Evolutionary conservation across 345 rosid species (phyloP).

Genomic region (Murraya paniculata): DNA sequence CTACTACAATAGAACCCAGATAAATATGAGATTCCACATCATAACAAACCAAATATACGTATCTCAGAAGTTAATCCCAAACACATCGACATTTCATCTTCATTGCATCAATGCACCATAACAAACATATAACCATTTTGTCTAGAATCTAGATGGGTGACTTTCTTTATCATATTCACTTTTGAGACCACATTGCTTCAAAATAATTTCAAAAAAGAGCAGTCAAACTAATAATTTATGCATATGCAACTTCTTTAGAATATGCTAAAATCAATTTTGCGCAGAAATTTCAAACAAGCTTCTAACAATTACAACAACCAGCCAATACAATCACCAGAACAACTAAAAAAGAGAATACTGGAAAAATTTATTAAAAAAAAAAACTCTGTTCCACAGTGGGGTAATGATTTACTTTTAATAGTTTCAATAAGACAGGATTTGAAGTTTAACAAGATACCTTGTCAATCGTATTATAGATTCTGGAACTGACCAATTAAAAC

Average conservation of each 20-base stretch:
- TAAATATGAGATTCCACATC: not conserved
- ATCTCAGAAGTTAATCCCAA: not conserved
- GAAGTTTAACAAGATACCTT: not conserved
- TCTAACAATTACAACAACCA: not conserved
- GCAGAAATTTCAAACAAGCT: not conserved
- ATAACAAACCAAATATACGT: not conserved
- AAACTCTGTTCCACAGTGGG: not conserved
- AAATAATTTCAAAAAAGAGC: not conserved
- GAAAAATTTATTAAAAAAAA: not conserved
- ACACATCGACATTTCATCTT: not conserved
- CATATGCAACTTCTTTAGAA: not conserved
- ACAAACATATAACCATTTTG: not conserved
- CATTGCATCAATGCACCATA: not conserved
- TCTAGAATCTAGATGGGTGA: not conserved
- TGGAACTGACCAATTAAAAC: not conserved
- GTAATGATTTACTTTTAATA: not conserved
- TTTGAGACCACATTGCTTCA: not conserved
- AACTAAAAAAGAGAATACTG: not conserved
- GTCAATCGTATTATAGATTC: not conserved
- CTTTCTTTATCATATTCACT: not conserved
- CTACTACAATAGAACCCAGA: constrained; percentile 11
- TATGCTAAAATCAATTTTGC: not conserved
- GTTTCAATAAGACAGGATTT: not conserved
- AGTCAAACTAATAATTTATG: not conserved
- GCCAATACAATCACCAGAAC: not conserved